Base-by-base conservation (phyloP, 1,139 yeast genomes). In the Kodamaea suecica region DNA sequence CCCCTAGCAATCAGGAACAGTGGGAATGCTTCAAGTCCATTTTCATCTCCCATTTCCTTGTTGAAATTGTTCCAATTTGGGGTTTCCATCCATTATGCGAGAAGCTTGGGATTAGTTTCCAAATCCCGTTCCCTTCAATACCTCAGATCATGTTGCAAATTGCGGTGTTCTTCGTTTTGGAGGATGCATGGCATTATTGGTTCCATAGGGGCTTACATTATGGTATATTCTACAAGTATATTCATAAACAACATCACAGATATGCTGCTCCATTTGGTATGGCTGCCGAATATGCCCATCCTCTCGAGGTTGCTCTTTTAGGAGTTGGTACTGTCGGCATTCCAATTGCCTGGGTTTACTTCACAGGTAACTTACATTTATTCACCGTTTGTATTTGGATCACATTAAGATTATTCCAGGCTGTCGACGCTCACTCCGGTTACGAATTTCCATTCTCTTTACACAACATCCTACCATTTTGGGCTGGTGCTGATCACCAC, bases 401-500 rank as follows among this genome's bases (percentile, higher is more conserved):
- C 30, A 53, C 63, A 10, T 55, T 68, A 43, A 55, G 75, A 48
- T 62, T 69, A 44, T 64, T 68, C 45, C 75, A 69, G 49, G 75
- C 75, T 15, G 70, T 69, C 30, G 75, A 69, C 45, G 59, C 74
- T 8, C 75, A 69, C 43, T 66, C 73, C 3, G 75, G 75, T 15
- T 69, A 69, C 45, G 74, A 69, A 39, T 68, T 69, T 54, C 75
- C 75, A 10, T 66, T 70, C 71, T 67, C 73, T 5, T 65, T 69
- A 45, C 70, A 69, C 47, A 55, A 66, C 44, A 48, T 68, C 47
- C 39, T 69, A 34, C 74, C 74, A 23, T 66, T 69, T 52, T 69
- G 75, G 75, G 75, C 75, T 4, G 75, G 75, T 29, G 74, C 74
- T 12, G 73, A 67, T 35, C 75, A 68, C 49, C 75, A 69, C 42